Evolutionary conservation across 176 grass and related monocot genomes (phyloP).

Genomic region (Carex littledalei): DNA sequence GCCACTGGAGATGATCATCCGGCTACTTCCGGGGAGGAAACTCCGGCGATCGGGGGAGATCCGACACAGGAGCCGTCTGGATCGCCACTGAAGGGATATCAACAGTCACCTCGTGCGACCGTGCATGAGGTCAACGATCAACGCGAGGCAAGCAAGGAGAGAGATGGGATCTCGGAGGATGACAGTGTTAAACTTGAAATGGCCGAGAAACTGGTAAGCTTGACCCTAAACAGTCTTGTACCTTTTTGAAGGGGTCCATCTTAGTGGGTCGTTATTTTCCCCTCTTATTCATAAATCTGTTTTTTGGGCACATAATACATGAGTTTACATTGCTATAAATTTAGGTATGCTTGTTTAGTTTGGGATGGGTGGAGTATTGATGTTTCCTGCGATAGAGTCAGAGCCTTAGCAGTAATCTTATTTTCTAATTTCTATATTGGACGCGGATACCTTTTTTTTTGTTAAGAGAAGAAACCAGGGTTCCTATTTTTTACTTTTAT

Average conservation of each 20-base stretch:
- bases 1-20: not conserved
- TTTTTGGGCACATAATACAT: not conserved
- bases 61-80: slow-evolving; percentile 24
- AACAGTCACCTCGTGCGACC: not conserved
- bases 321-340: not conserved
- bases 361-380: not conserved
- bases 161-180: slow-evolving; percentile 17
- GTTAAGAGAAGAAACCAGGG: not conserved
- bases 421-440: not conserved
- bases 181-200: slow-evolving; percentile 20
- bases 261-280: not conserved
- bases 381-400: not conserved
- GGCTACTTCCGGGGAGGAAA: slow-evolving; percentile 27
- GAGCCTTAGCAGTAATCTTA: not conserved
- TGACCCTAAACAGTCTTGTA: not conserved
- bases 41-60: slow-evolving; percentile 16
- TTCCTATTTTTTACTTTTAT: not conserved
- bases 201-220: slow-evolving; percentile 26
- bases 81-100: not conserved
- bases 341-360: slow-evolving; percentile 1
- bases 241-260: slow-evolving; percentile 1
- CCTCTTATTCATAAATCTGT: not conserved
- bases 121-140: slow-evolving; percentile 30
- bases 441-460: not conserved
- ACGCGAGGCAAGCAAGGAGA: slow-evolving; percentile 26